Conservation (phyloP, 2,329 filamentous ascomycete species). For the Huntiella savannae region DNA sequence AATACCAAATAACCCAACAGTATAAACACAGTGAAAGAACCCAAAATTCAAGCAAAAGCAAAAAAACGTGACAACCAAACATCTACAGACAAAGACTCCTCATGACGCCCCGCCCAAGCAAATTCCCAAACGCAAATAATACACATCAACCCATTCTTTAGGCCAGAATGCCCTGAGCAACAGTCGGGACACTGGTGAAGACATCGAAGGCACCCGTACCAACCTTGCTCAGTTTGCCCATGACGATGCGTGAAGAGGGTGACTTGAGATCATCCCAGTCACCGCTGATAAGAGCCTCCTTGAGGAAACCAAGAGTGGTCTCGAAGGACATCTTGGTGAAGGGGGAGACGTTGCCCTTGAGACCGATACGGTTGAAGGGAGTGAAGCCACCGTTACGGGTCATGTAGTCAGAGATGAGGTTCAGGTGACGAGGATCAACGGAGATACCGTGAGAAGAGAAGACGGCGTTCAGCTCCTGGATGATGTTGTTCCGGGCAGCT, state of each 20-base stretch:
- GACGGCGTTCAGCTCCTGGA: constrained; percentile 66
- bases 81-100: background rate
- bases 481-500: constrained; percentile 71
- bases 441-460: constrained; percentile 82
- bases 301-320: constrained; percentile 84
- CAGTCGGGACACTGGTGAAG: constrained; percentile 40
- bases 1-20: too few species aligned
- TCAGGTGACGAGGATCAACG: constrained; percentile 82
- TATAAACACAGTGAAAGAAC: too few species aligned
- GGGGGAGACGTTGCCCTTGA: constrained; percentile 68
- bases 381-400: constrained; percentile 80
- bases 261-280: constrained; percentile 78
- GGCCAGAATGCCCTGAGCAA: constrained; percentile 21
- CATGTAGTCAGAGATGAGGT: constrained; percentile 94
- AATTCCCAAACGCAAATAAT: background rate
- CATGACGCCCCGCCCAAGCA: background rate
- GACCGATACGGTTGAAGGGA: constrained; percentile 79
- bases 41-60: background rate
- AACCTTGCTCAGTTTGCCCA: constrained; percentile 62
- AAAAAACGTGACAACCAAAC: background rate
- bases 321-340: constrained; percentile 99
- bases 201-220: constrained; percentile 91
- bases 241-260: constrained; percentile 73
- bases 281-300: constrained; percentile 74
- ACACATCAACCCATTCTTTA: background rate